Conservation (phyloP, 345 rosid species). For the Hibiscus mutabilis region DNA sequence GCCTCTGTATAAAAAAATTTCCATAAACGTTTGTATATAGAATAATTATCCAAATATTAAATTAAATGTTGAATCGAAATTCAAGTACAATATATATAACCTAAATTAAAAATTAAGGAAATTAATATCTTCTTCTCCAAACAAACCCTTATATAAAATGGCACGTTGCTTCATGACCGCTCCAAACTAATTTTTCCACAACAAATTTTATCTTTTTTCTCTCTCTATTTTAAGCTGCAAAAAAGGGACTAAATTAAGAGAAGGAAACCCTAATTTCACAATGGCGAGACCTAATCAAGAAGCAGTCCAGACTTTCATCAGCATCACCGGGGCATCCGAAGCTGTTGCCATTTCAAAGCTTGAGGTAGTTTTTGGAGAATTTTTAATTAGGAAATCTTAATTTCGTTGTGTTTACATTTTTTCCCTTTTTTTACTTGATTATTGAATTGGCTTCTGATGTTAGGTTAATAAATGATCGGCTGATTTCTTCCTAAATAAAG, state of each 20-base stretch:
- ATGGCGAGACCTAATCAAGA: constrained; percentile 81
- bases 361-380: constrained; percentile 39
- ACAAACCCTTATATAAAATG: not conserved
- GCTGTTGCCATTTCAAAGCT: constrained; percentile 58
- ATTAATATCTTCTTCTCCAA: not conserved
- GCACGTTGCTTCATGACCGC: not conserved
- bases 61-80: no score
- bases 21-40: no score
- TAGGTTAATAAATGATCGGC: constrained; percentile 3
- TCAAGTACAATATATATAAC: no score
- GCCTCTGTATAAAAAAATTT: no score
- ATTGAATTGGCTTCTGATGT: constrained; percentile 4
- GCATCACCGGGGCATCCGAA: constrained; percentile 80
- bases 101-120: not conserved
- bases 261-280: not conserved
- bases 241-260: not conserved
- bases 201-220: not conserved
- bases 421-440: not conserved
- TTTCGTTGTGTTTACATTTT: not conserved
- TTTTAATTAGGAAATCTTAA: not conserved
- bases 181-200: not conserved
- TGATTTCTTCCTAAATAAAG: constrained; percentile 11
- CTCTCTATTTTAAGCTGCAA: no score
- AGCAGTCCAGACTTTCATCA: constrained; percentile 68
- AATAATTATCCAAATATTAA: no score